Evolutionary conservation across 2,329 filamentous ascomycete species (phyloP).

Genomic region (Ascochyta pisi): DNA sequence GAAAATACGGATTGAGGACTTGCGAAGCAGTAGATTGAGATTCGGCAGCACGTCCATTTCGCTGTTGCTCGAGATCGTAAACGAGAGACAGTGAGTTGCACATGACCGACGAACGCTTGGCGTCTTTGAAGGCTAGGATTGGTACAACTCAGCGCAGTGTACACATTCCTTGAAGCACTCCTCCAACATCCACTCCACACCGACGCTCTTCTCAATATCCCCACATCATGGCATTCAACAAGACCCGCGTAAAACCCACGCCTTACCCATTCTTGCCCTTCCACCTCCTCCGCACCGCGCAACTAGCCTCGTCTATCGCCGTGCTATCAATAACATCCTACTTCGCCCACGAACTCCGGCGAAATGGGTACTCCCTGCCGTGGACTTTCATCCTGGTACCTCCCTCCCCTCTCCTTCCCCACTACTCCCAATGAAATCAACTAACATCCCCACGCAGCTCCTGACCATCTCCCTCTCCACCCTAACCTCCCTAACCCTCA

Average conservation of each 20-base stretch:
- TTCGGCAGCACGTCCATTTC: neutral
- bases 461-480: conserved; percentile 60
- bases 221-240: conserved; percentile 26
- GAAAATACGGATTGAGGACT: too few species aligned
- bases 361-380: conserved; percentile 60
- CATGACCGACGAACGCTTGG: neutral
- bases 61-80: neutral
- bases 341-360: conserved; percentile 62
- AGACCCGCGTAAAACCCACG: conserved; percentile 47
- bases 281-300: conserved; percentile 51
- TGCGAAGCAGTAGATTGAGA: too few species aligned
- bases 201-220: neutral
- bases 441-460: conserved; percentile 51
- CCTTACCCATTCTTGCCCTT: conserved; percentile 54
- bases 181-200: neutral
- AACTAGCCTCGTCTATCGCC: conserved; percentile 55
- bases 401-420: neutral
- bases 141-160: neutral
- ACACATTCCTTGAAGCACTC: neutral
- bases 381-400: conserved; percentile 67
- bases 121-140: neutral
- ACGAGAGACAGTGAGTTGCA: neutral
- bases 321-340: conserved; percentile 62
- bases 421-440: neutral
- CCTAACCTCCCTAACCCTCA: conserved; percentile 55